Conservation (phyloP, 352 stramenopile species). For the Globisporangium emineosum region DNA sequence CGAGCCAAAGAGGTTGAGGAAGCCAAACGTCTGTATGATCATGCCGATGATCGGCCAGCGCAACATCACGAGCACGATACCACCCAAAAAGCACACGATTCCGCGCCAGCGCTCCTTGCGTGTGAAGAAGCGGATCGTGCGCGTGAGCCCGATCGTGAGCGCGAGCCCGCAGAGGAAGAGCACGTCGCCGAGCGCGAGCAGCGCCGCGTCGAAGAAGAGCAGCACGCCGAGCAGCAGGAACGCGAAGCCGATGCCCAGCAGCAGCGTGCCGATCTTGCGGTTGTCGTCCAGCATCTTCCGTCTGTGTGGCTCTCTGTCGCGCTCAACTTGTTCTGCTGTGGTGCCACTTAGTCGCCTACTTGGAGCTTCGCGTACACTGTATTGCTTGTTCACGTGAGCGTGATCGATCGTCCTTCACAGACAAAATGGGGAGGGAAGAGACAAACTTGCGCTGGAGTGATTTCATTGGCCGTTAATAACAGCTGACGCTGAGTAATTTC, state of each 20-base stretch:
- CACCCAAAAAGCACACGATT: constrained; percentile 93
- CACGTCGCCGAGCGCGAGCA: constrained; percentile 93
- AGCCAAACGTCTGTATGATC: constrained; percentile 92
- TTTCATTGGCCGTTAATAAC: constrained; percentile 28
- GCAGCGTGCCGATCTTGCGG: constrained; percentile 93
- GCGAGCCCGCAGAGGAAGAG: constrained; percentile 92
- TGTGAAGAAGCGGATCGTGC: constrained; percentile 94
- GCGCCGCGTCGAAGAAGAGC: constrained; percentile 93
- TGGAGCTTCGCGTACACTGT: background rate
- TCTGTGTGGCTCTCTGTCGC: background rate
- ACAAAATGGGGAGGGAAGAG: background rate
- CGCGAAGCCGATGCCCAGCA: constrained; percentile 89
- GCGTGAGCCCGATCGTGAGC: constrained; percentile 91
- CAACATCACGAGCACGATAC: constrained; percentile 91
- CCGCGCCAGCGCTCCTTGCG: constrained; percentile 91
- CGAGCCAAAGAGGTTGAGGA: constrained; percentile 95
- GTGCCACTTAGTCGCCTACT: background rate
- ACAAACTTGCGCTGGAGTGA: constrained; percentile 13
- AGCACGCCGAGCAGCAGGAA: constrained; percentile 93
- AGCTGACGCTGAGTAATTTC: background rate
- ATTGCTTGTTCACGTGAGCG: background rate
- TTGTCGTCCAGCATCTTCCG: constrained; percentile 90
- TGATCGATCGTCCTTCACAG: background rate
- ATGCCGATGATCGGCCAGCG: constrained; percentile 93
- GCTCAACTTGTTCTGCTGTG: background rate